Evolutionary conservation across 1,139 yeast species (phyloP), one percentile per base, ranked within the genome.

Genomic region (Blastobotrys buckinghamii): DNA sequence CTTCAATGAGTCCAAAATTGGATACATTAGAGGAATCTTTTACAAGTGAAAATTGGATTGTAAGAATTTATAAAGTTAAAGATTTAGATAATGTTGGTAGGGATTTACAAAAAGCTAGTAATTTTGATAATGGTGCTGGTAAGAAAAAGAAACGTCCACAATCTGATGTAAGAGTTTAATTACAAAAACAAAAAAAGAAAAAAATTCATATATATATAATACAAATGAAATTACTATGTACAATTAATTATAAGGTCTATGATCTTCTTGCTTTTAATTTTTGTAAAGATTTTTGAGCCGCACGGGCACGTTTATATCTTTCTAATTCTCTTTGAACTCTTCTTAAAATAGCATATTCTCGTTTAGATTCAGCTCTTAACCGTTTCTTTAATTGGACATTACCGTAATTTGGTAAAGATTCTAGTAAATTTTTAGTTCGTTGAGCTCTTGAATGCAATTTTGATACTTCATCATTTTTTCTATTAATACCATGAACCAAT

Each of bases 1-100:
- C 70, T n/a, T 39, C 61, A 10, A 73, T 75, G 48, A 71, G 79
- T 29, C 84, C 86, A 38, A 74, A 79, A 46, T 74, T 90, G 59
- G 82, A 82, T 64, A 83, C 83, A 46, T 74, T 90, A 42, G 98
- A 94, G 62, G 99, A 94, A 73, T 98, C 84, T 0, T 94, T 84
- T 71, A 92, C 98, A 1, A 77, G 94, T 47, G 96, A 89, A 64
- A 94, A 92, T 74, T 94, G 97, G 97, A 77, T 94, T 59, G 97
- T 94, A 30, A 81, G 99, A 71, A 79, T 94, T 54, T 94, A 86
- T 74, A 87, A 89, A 74, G 89, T 94, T 56, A 92, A 90, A 71
- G 94, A 88, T 56, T 76, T 79, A 53, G 99, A 94, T 67, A 81
- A 80, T 56, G 79, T 86, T 54, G 98, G 97, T 47, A 81, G 98